Evolutionary conservation across 176 grass and related monocot genomes (phyloP).

Genomic region (Calamus simplicifolius): DNA sequence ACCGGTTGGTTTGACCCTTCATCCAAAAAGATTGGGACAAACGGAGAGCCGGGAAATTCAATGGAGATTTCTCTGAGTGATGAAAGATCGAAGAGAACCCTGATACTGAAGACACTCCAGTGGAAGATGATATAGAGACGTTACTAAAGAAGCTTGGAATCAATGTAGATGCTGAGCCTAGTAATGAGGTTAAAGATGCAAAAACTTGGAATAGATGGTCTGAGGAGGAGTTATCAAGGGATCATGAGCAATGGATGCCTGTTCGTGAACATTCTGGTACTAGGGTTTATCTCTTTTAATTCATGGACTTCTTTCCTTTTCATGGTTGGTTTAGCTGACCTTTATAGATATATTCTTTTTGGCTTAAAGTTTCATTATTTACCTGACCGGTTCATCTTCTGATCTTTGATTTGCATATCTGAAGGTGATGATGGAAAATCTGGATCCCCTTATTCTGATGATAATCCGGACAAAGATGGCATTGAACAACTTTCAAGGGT

Average conservation of each 20-base stretch:
- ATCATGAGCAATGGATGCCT: constrained; percentile 86
- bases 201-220: constrained; percentile 97
- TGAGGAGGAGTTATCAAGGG: constrained; percentile 60
- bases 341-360: constrained; percentile 19
- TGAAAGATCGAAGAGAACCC: constrained; percentile 37
- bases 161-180: constrained; percentile 64
- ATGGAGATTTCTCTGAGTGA: constrained; percentile 27
- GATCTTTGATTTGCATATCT: background rate
- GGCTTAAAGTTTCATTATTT: constrained; percentile 1
- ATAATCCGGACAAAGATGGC: constrained; percentile 42
- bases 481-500: constrained; percentile 80
- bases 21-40: constrained; percentile 25
- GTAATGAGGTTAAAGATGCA: constrained; percentile 83
- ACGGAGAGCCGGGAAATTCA: constrained; percentile 20
- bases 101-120: constrained; percentile 43
- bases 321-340: too few relatives aligned
- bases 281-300: background rate
- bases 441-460: constrained; percentile 24
- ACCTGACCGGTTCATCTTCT: too few relatives aligned
- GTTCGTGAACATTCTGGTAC: constrained; percentile 67
- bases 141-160: constrained; percentile 93
- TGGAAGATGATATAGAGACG: constrained; percentile 68
- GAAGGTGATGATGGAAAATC: constrained; percentile 21
- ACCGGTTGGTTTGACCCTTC: constrained; percentile 92
- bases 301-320: background rate